A percentile compares a stretch with the other conserved stretches of the same genome.
Evolutionary conservation across 106 monocot species (phyloP).

Genomic region (Posidonia australis): DNA sequence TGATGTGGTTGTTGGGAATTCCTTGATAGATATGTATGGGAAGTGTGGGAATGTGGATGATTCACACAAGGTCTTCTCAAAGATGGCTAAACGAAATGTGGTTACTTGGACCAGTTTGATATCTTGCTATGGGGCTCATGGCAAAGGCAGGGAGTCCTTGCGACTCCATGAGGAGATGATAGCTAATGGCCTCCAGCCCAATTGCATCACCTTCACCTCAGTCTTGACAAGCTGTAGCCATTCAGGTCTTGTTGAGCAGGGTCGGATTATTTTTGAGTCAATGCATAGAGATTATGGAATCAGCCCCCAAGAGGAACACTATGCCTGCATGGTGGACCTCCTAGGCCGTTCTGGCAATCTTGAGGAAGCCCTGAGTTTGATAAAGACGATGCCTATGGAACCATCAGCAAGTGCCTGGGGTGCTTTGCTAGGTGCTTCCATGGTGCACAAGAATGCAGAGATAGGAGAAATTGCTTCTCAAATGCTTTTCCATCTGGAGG

Average conservation of each 20-base stretch:
- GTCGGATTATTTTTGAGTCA: slow-evolving; percentile 23
- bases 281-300: slow-evolving; percentile 24
- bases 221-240: slow-evolving; percentile 47
- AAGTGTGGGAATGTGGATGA: slow-evolving; percentile 42
- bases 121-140: slow-evolving; percentile 45
- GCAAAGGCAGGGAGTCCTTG: slow-evolving; percentile 30
- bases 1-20: slow-evolving; percentile 31
- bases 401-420: slow-evolving; percentile 46
- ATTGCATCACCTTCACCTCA: slow-evolving; percentile 42
- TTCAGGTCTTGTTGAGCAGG: slow-evolving; percentile 38
- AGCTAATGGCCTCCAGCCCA: slow-evolving; percentile 24
- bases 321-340: slow-evolving; percentile 60
- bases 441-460: slow-evolving; percentile 33
- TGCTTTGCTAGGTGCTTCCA: slow-evolving; percentile 46
- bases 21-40: slow-evolving; percentile 64
- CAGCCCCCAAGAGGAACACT: slow-evolving; percentile 36
- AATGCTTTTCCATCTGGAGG: slow-evolving; percentile 43
- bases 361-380: slow-evolving; percentile 32
- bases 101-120: slow-evolving; percentile 58
- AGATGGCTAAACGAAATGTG: slow-evolving; percentile 24
- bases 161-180: slow-evolving; percentile 35
- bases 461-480: slow-evolving; percentile 45
- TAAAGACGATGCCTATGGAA: slow-evolving; percentile 38
- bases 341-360: slow-evolving; percentile 33
- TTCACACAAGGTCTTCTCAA: slow-evolving; percentile 25